These are phyloP conservation scores for Peterozyma xylosa DNA, from an alignment of 805 yeast species.

Conservation along the genomic window DNA sequence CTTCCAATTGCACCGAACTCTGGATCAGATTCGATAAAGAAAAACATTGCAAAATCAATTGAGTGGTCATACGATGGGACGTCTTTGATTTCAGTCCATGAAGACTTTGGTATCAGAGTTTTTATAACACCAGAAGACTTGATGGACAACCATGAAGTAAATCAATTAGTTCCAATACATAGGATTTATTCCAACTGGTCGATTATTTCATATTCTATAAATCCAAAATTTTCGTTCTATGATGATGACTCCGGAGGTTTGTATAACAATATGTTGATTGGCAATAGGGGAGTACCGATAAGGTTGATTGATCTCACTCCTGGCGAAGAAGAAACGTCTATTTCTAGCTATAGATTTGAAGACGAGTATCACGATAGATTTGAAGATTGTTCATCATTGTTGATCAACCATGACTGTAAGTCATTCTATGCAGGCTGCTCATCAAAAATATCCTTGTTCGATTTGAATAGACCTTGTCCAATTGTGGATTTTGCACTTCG, in stretches of 20 bases:
- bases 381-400: conserved; percentile 21
- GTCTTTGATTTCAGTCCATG: conserved; percentile 25
- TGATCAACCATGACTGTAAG: conserved; percentile 12
- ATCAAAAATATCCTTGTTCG: conserved; percentile 20
- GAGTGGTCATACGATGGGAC: conserved; percentile 32
- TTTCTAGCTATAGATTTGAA: conserved; percentile 20
- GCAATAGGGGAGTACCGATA: conserved; percentile 26
- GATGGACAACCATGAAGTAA: conserved; percentile 8
- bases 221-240: conserved; percentile 28
- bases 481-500: conserved; percentile 3
- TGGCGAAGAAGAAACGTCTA: conserved; percentile 10
- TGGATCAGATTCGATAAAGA: too few relatives aligned
- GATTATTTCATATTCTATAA: conserved; percentile 21
- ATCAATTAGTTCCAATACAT: conserved; percentile 24
- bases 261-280: conserved; percentile 18
- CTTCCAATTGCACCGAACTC: too few relatives aligned
- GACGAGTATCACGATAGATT: conserved; percentile 25
- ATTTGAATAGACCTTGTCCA: conserved; percentile 19
- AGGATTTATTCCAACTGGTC: conserved; percentile 23
- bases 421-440: conserved; percentile 24
- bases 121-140: conserved; percentile 23
- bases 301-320: conserved; percentile 19
- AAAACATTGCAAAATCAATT: conserved; percentile 7
- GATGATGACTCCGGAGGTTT: conserved; percentile 6
- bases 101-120: conserved; percentile 28